Conservation (phyloP, 345 rosid species). For the Geranium rotundifolium region DNA sequence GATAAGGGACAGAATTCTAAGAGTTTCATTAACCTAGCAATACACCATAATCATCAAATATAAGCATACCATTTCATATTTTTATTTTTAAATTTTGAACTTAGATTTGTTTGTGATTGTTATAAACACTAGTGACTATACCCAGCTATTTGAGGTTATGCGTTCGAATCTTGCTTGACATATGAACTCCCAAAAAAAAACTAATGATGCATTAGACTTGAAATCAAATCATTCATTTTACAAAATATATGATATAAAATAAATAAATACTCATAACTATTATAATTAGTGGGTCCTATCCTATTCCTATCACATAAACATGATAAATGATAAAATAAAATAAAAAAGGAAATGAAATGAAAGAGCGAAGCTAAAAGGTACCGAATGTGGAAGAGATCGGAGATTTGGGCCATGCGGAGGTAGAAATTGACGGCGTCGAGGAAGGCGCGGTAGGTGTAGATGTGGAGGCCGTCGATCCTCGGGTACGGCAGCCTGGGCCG, state of each 20-base stretch:
- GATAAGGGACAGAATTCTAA: no score
- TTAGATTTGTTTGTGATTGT: no score
- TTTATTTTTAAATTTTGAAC: no score
- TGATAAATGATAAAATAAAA: not conserved
- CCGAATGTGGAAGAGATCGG: constrained; percentile 44
- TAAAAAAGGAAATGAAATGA: not conserved
- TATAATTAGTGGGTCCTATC: not conserved
- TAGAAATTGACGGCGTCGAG: constrained; percentile 42
- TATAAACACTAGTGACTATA: no score
- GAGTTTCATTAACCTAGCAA: no score
- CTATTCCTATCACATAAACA: not conserved
- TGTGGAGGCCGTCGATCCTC: constrained; percentile 45
- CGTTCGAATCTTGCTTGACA: not conserved
- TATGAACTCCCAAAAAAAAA: not conserved
- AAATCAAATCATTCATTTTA: not conserved
- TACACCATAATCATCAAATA: no score
- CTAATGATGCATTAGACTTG: not conserved
- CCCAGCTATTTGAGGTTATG: no score
- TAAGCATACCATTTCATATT: no score
- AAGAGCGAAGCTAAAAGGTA: not conserved
- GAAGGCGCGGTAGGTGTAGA: constrained; percentile 34
- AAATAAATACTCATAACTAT: not conserved
- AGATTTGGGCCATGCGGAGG: constrained; percentile 24
- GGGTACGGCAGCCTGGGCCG: constrained; percentile 37
- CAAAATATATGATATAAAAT: not conserved